phyloP scores from a whole-genome alignment of 768 basidiomycete species.

The Lactifluus subvellereus region DNA sequence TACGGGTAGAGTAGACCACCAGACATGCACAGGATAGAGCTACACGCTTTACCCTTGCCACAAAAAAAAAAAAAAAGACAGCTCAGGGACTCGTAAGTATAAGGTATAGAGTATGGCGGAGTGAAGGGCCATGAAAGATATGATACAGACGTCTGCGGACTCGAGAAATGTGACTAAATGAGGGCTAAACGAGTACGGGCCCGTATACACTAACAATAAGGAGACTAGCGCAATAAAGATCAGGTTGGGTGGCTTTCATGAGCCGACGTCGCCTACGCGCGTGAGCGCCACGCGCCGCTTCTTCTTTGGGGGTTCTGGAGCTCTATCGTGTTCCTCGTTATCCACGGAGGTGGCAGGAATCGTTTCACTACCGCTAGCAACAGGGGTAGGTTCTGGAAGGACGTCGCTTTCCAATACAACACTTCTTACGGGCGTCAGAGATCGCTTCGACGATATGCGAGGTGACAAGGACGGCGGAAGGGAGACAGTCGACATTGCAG shows the following conservation, averaged over 20 bases:
- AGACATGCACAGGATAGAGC: conserved; percentile 10
- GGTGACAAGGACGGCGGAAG: conserved; percentile 21
- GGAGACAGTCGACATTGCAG: conserved; percentile 28
- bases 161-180: conserved; percentile 8
- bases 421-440: conserved; percentile 30
- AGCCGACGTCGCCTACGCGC: conserved; percentile 47
- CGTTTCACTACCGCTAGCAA: conserved; percentile 14
- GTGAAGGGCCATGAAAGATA: neutral
- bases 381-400: conserved; percentile 25
- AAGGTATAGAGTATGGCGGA: conserved; percentile 16
- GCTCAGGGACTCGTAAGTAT: conserved; percentile 13
- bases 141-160: conserved; percentile 12
- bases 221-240: neutral
- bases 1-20: neutral
- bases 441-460: conserved; percentile 25
- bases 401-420: neutral
- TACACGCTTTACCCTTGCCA: neutral
- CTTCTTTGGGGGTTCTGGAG: conserved; percentile 69
- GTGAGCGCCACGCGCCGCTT: conserved; percentile 78
- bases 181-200: conserved; percentile 6
- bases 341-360: neutral
- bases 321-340: conserved; percentile 26
- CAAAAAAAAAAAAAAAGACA: neutral
- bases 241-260: conserved; percentile 1
- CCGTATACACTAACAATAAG: neutral